phyloP scores from a whole-genome alignment of 139 green algal genomes.

The Auxenochlorella pyrenoidosa region DNA sequence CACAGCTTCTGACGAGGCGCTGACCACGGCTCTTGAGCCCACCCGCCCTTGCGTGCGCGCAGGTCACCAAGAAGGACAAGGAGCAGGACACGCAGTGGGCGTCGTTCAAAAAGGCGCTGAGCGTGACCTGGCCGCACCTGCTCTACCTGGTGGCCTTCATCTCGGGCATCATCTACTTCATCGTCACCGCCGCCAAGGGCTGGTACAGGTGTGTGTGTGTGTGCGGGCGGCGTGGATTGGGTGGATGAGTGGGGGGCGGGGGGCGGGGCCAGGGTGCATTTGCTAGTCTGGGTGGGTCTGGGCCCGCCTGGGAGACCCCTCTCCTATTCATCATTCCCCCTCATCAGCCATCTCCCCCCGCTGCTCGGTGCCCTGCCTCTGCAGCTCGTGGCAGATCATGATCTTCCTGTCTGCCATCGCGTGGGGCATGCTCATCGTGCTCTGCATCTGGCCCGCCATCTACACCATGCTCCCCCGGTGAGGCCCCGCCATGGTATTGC shows the following conservation, averaged over 20 bases:
- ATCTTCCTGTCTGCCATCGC: slow-evolving; percentile 28
- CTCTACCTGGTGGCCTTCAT: slow-evolving; percentile 12
- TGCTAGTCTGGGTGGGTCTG: too few relatives aligned
- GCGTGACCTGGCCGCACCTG: slow-evolving; percentile 42
- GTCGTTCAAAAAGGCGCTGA: slow-evolving; percentile 11
- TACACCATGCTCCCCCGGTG: slow-evolving; percentile 33
- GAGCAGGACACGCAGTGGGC: slow-evolving; percentile 15
- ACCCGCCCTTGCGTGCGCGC: background rate
- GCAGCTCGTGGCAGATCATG: slow-evolving; percentile 24
- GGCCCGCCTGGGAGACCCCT: too few relatives aligned
- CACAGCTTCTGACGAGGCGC: too few relatives aligned
- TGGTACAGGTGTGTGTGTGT: slow-evolving; percentile 6
- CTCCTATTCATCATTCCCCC: too few relatives aligned
- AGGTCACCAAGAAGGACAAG: slow-evolving; percentile 37
- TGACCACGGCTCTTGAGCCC: too few relatives aligned
- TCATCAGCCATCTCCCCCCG: too few relatives aligned
- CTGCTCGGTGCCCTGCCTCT: too few relatives aligned
- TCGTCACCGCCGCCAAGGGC: slow-evolving; percentile 20
- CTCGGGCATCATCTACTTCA: slow-evolving; percentile 28
- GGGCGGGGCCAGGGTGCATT: too few relatives aligned
- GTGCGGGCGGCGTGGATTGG: background rate
- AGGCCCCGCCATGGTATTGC: background rate
- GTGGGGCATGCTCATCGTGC: slow-evolving; percentile 32
- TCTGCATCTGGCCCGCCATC: slow-evolving; percentile 48
- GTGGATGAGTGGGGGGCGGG: too few relatives aligned